Conservation (phyloP, 1,139 yeast genomes). For the Pneumocystis jirovecii region DNA sequence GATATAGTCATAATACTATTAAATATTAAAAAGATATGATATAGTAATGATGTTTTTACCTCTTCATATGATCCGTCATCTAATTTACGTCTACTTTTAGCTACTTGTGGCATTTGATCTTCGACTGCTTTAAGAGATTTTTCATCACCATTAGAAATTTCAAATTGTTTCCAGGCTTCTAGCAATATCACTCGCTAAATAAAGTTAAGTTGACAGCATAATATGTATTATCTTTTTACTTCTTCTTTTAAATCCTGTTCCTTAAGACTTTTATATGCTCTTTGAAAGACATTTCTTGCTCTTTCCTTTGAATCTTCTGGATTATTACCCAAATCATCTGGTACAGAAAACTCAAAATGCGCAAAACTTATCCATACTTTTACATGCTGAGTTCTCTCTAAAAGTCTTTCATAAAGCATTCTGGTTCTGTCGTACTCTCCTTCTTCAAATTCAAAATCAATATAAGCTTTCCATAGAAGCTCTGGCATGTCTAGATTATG, state of each 20-base stretch:
- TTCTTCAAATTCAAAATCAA: slow-evolving; percentile 47
- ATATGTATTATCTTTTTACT: slow-evolving; percentile 40
- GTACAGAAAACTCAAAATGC: slow-evolving; percentile 43
- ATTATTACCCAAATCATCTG: slow-evolving; percentile 24
- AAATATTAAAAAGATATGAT: background rate
- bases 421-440: slow-evolving; percentile 46
- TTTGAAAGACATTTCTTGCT: slow-evolving; percentile 34
- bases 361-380: slow-evolving; percentile 42
- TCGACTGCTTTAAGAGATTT: slow-evolving; percentile 28
- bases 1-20: slow-evolving; percentile 33
- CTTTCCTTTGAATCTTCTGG: slow-evolving; percentile 32
- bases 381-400: slow-evolving; percentile 28
- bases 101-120: slow-evolving; percentile 42
- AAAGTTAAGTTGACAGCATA: slow-evolving; percentile 30
- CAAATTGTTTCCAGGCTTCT: slow-evolving; percentile 56
- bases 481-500: slow-evolving; percentile 21
- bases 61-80: slow-evolving; percentile 42
- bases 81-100: slow-evolving; percentile 33
- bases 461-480: slow-evolving; percentile 36
- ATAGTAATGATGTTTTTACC: slow-evolving; percentile 20
- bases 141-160: slow-evolving; percentile 43
- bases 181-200: slow-evolving; percentile 37
- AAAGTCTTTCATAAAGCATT: slow-evolving; percentile 32
- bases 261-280: slow-evolving; percentile 19
- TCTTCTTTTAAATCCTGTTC: slow-evolving; percentile 36